Evolutionary conservation across 169 alveolate species (phyloP).

Genomic region (Cryptosporidium ryanae): DNA sequence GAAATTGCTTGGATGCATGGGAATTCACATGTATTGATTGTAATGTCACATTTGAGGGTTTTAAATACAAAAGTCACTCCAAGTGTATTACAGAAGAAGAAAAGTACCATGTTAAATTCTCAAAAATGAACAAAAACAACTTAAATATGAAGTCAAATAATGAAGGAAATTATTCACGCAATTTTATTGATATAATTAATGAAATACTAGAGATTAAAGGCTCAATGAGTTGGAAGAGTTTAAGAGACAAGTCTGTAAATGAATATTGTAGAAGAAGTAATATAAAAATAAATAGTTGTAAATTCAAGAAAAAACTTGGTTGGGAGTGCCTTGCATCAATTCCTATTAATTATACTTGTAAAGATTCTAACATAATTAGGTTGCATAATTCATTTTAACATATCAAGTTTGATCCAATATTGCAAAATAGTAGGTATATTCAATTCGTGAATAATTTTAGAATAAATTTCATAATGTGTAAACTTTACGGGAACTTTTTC

Average conservation of each 20-base stretch:
- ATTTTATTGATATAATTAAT: neutral
- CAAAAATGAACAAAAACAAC: constrained; percentile 44
- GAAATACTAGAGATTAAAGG: constrained; percentile 24
- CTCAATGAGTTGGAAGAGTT: constrained; percentile 30
- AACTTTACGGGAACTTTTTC: constrained; percentile 34
- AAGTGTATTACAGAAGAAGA: constrained; percentile 82
- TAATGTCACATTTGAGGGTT: constrained; percentile 80
- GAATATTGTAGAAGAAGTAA: constrained; percentile 25
- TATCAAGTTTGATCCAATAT: constrained; percentile 50
- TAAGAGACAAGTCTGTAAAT: constrained; percentile 11
- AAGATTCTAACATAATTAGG: constrained; percentile 13
- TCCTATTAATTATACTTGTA: constrained; percentile 47
- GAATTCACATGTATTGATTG: constrained; percentile 85
- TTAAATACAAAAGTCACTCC: constrained; percentile 79
- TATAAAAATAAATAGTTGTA: neutral
- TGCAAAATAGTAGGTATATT: constrained; percentile 64
- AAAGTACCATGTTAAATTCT: constrained; percentile 79
- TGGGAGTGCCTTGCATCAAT: constrained; percentile 68
- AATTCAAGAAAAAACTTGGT: constrained; percentile 8
- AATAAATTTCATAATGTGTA: constrained; percentile 33
- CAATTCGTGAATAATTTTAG: neutral
- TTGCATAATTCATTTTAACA: constrained; percentile 11
- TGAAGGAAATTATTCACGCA: neutral
- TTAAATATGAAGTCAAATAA: neutral
- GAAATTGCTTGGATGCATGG: constrained; percentile 82